These are phyloP conservation scores for Vaucheria bursata DNA, from an alignment of 352 stramenopile genomes.

Conservation along the genomic window DNA sequence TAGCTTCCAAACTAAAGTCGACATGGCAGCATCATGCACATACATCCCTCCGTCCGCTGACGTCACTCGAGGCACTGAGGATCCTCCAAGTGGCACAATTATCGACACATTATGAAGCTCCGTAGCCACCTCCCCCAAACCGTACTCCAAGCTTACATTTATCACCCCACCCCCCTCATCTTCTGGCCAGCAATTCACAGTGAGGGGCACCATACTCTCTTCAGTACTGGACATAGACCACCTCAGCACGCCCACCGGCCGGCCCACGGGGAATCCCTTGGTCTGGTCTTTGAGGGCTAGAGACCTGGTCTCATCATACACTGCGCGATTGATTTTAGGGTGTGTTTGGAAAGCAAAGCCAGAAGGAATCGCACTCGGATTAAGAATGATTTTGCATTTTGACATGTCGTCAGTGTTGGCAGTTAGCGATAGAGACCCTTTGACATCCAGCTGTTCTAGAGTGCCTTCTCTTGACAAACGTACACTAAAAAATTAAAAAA, in stretches of 20 bases:
- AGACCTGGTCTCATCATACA: conserved; percentile 59
- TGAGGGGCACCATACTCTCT: conserved; percentile 64
- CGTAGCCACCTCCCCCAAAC: conserved; percentile 49
- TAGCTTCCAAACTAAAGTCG: conserved; percentile 70
- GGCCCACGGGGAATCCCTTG: conserved; percentile 46
- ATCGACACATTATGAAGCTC: conserved; percentile 71
- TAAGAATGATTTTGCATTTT: conserved; percentile 59
- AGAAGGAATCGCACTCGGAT: neutral
- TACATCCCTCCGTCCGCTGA: conserved; percentile 60
- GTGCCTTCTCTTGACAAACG: conserved; percentile 65
- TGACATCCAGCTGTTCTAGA: conserved; percentile 65
- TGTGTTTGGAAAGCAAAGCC: conserved; percentile 68
- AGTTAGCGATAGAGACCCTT: conserved; percentile 71
- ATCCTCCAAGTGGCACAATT: conserved; percentile 64
- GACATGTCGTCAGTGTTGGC: conserved; percentile 62
- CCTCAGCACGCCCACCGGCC: conserved; percentile 58
- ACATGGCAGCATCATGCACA: conserved; percentile 61
- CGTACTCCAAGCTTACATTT: conserved; percentile 75
- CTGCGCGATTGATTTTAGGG: conserved; percentile 67
- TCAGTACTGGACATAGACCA: conserved; percentile 59
- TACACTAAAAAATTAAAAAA: conserved; percentile 50
- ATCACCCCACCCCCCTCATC: conserved; percentile 64
- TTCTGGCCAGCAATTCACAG: conserved; percentile 77
- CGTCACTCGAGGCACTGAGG: conserved; percentile 58
- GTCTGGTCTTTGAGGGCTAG: conserved; percentile 65